Base-by-base conservation (phyloP, 441 rosid species). In the Gossypium laxum region DNA sequence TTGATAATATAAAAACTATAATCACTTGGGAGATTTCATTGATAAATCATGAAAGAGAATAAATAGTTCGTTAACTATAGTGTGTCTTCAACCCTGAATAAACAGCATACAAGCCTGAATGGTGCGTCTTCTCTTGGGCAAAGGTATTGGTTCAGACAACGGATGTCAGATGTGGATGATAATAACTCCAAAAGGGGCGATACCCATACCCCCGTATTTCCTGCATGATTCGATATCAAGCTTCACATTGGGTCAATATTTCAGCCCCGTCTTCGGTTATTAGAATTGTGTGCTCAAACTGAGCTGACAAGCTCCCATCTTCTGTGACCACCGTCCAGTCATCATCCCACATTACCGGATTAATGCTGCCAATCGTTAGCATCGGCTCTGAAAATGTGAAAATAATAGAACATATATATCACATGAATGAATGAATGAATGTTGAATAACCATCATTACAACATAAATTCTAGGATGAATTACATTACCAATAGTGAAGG, bases 271-370 rank as follows among this genome's bases (percentile, higher is more conserved):
- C 89, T 78, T 81, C 50, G n/a, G 97, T 91, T 54, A 93, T 88
- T 15, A 91, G 85, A 82, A 91, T 88, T 1, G 94, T 93, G 82
- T 93, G 98, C 79, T 93, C 97, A 47, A 93, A 93, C 79, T 93
- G 98, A 0, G 96, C 96, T 47, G 98, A 91, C 63, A 91, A 84
- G 79, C 96, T 93, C 79, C 90, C 89, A 67, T 93, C 98, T 75
- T 89, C 87, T 0, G 98, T 93, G 8, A 93, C 94, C 71, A 91
- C 91, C 0, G 98, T 93, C 97, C 98, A 91, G 67, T 93, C 67
- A 77, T 93, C 96, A 11, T 91, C 84, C 98, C 97, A 91, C 83
- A 86, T 87, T 19, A 87, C 45, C 5, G 96, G 92, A 67, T 84
- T 85, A 67, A 74, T 79, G 88, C 97, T 89, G 52, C 98, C 97